A percentile compares a stretch with the other conserved stretches of the same genome.
Evolutionary conservation across 1,284 basidiomycete species (phyloP).

Genomic region (Ganoderma multipileum): DNA sequence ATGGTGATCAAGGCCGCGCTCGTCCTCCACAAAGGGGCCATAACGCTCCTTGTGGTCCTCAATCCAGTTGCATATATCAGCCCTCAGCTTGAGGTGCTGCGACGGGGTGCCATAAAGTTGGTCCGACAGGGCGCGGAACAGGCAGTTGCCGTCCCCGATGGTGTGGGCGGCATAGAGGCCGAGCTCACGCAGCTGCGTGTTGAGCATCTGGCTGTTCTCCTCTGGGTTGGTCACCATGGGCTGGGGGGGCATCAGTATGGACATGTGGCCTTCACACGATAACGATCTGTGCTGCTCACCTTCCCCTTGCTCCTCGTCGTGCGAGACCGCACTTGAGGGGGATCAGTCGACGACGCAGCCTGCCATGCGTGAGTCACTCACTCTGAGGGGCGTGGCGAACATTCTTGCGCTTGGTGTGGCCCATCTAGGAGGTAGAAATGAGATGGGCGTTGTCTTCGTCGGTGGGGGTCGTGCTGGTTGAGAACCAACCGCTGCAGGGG

Average conservation of each 20-base stretch:
- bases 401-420: constrained; percentile 43
- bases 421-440: constrained; percentile 31
- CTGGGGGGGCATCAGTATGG: constrained; percentile 44
- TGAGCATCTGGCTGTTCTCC: constrained; percentile 69
- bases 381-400: constrained; percentile 40
- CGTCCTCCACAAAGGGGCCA: constrained; percentile 90
- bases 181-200: constrained; percentile 71
- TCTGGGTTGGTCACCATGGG: constrained; percentile 56
- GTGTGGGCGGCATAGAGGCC: constrained; percentile 83
- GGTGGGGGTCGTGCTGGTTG: constrained; percentile 27
- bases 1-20: constrained; percentile 76
- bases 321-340: constrained; percentile 62
- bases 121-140: constrained; percentile 84
- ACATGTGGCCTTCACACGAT: constrained; percentile 27
- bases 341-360: constrained; percentile 30
- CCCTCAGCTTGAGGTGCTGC: constrained; percentile 73
- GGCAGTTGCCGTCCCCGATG: constrained; percentile 87
- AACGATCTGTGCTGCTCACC: constrained; percentile 43
- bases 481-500: constrained; percentile 29
- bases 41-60: constrained; percentile 74
- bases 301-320: constrained; percentile 68
- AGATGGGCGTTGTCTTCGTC: constrained; percentile 18
- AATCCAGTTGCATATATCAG: constrained; percentile 86
- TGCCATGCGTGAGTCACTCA: constrained; percentile 33
- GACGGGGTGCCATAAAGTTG: constrained; percentile 83